Base-by-base conservation (phyloP, 352 stramenopile genomes). In the Phytophthora tentaculata region DNA sequence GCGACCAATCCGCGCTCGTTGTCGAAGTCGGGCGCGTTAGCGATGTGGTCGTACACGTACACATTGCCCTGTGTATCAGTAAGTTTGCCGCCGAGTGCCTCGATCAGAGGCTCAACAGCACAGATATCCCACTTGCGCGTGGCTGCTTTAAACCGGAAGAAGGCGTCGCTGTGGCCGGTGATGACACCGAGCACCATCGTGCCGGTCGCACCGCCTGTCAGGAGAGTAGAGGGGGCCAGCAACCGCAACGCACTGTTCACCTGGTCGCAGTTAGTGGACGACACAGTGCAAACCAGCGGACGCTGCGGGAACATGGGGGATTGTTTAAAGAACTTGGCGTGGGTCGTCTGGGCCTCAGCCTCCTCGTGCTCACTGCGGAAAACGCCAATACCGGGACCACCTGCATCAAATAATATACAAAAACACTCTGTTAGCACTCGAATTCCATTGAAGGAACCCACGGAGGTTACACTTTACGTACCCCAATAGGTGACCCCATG, bases 121-220 rank as follows among this genome's bases (percentile, higher is more conserved):
- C 85, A 93, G 51, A 91, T 91, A 70, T 93, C 85, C 85, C 85
- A 93, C 56, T 87, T 87, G 58, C 88, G 87, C 48, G 85, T 93
- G 5, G 80, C 80, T 28, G 83, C 75, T 19, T 84, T 85, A 62
- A 90, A 88, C 43, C 85, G 81, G 53, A 91, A 81, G 71, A 91
- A 93, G 35, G 74, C 71, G 71, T 93, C 83, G 57, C 78, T 87
- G 20, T 72, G 61, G 49, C 85, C 85, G 14, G 72, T 88, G 26
- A 91, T 67, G 19, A 93, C 83, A 19, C 72, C 76, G 22, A 91
- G 76, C 52, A 89, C 81, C 81, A 93, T 91, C 16, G 81, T 91
- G 56, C 85, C 85, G 4, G 85, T 93, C 19, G 85, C 84, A 4
- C 84, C 81, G 20, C 84, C 84, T n/a, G 79, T 80, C 23, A 76